These are phyloP conservation scores for Neurospora sp. DNA, from an alignment of 495 filamentous ascomycete genomes.

Conservation along the genomic window DNA sequence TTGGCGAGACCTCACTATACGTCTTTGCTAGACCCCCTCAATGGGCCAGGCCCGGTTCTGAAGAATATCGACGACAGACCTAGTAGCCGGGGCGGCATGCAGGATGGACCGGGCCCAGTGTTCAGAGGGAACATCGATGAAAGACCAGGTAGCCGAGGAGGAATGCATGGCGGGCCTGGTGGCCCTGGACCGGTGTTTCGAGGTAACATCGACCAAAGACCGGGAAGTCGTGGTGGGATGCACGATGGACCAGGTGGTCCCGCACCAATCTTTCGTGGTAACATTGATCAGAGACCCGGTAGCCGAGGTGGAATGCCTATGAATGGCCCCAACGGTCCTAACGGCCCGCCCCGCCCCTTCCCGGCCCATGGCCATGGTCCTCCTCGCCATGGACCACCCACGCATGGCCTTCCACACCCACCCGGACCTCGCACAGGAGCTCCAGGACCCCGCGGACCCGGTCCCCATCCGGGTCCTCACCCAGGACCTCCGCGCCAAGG, in stretches of 20 bases:
- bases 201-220: conserved; percentile 15
- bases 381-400: conserved; percentile 22
- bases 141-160: not conserved
- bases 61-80: not conserved
- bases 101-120: not conserved
- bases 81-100: not conserved
- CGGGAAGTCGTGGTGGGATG: conserved; percentile 10
- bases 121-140: not conserved
- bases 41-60: not conserved
- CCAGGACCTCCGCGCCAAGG: conserved; percentile 3
- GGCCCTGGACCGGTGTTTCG: conserved; percentile 12
- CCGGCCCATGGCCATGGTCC: conserved; percentile 8
- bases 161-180: not conserved
- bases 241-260: not conserved
- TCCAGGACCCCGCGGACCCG: not conserved
- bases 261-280: conserved; percentile 14
- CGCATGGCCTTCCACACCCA: conserved; percentile 13
- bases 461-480: not conserved
- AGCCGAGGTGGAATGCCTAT: conserved; percentile 8
- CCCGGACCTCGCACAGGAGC: not conserved
- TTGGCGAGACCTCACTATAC: not conserved
- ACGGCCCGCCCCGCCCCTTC: conserved; percentile 5
- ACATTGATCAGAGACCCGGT: conserved; percentile 14
- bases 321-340: conserved; percentile 4
- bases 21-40: not conserved